A percentile compares a stretch with the other conserved stretches of the same genome.
Evolutionary conservation across 2,329 filamentous ascomycete genomes (phyloP).

Genomic region (Graphium sp.): DNA sequence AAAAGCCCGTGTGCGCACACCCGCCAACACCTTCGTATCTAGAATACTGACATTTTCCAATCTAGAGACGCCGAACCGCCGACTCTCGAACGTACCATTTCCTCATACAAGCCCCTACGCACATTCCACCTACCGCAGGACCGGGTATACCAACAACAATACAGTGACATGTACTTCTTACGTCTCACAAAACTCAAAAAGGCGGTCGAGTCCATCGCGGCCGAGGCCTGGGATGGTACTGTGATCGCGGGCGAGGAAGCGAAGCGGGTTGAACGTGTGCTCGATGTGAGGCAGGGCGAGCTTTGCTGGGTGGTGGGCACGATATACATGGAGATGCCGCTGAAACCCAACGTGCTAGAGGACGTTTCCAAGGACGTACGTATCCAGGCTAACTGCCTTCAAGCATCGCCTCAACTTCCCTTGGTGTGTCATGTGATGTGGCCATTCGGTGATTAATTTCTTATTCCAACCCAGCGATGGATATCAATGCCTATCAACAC

Average conservation of each 20-base stretch:
- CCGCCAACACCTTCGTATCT: conserved; percentile 1
- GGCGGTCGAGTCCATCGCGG: conserved; percentile 57
- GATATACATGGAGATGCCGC: conserved; percentile 89
- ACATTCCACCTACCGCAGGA: conserved; percentile 57
- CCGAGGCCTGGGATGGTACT: conserved; percentile 60
- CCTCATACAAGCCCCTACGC: conserved; percentile 55
- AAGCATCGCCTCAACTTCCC: too few relatives aligned
- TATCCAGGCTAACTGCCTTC: conserved; percentile 15
- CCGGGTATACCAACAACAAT: conserved; percentile 82
- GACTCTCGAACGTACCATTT: conserved; percentile 32
- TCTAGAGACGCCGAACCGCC: conserved; percentile 18
- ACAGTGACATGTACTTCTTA: conserved; percentile 93
- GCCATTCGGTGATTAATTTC: too few relatives aligned
- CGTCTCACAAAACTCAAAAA: conserved; percentile 79
- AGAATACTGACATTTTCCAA: not conserved
- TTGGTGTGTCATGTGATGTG: too few relatives aligned
- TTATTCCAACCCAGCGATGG: conserved; percentile 47
- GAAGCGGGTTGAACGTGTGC: conserved; percentile 65
- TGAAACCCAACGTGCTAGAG: conserved; percentile 92
- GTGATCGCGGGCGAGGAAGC: conserved; percentile 64
- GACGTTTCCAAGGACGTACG: conserved; percentile 83
- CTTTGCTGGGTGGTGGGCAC: conserved; percentile 92
- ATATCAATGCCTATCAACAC: conserved; percentile 65
- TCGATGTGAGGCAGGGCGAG: conserved; percentile 90
- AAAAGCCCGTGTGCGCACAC: conserved; percentile 12